Conservation (phyloP, 2,329 filamentous ascomycete species). For the Hymenoscyphus repandus region DNA sequence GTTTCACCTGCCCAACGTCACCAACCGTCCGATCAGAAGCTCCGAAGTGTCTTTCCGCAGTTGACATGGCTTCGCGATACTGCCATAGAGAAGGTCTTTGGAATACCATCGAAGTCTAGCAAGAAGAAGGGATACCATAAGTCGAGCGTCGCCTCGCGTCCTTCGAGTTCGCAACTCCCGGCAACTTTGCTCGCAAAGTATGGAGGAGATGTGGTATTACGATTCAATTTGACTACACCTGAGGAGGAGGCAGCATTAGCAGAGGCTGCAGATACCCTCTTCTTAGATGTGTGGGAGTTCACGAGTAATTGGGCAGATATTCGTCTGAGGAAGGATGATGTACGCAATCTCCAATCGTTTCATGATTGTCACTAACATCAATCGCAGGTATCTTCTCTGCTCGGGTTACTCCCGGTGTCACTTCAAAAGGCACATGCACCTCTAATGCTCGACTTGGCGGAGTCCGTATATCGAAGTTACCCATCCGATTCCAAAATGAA, state of each 20-base stretch:
- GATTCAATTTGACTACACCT: slow-evolving; percentile 71
- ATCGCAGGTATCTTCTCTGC: slow-evolving; percentile 59
- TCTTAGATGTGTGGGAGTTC: slow-evolving; percentile 88
- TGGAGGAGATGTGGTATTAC: slow-evolving; percentile 76
- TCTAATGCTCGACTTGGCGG: slow-evolving; percentile 74
- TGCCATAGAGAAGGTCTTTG: slow-evolving; percentile 46
- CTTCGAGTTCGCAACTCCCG: slow-evolving; percentile 31
- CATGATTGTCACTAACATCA: slow-evolving; percentile 9
- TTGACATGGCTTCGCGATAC: slow-evolving; percentile 47
- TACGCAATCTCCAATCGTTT: slow-evolving; percentile 37
- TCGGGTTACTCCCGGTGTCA: slow-evolving; percentile 70
- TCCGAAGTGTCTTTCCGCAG: slow-evolving; percentile 39
- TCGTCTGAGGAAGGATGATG: slow-evolving; percentile 67
- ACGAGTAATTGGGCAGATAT: slow-evolving; percentile 80
- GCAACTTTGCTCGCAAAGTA: slow-evolving; percentile 46
- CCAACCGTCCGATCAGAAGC: slow-evolving; percentile 5
- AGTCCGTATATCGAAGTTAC: slow-evolving; percentile 72
- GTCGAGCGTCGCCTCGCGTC: slow-evolving; percentile 7
- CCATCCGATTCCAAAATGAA: slow-evolving; percentile 33
- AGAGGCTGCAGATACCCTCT: slow-evolving; percentile 68
- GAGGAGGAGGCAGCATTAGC: slow-evolving; percentile 66
- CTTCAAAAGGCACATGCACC: slow-evolving; percentile 67
- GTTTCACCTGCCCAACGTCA: slow-evolving; percentile 5
- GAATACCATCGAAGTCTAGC: slow-evolving; percentile 28
- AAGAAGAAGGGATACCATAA: slow-evolving; percentile 17